Conservation (phyloP, 1,139 yeast genomes). For the Kodamaea anthophila region DNA sequence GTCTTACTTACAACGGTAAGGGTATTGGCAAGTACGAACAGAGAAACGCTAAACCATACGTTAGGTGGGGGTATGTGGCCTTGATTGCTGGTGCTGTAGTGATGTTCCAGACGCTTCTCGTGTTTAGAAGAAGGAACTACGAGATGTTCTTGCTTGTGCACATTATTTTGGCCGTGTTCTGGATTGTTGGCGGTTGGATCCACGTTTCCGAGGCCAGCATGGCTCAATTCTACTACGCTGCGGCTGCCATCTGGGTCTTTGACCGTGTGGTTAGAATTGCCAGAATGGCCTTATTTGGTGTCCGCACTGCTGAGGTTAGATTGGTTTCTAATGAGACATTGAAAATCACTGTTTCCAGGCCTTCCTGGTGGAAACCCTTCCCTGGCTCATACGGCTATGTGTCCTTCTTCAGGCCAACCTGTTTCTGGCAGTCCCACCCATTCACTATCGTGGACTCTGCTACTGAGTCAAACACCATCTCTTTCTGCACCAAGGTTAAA, state of each 20-base stretch:
- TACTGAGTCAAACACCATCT: constrained; percentile 22
- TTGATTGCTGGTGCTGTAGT: constrained; percentile 33
- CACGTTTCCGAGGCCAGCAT: constrained; percentile 47
- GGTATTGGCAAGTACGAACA: constrained; percentile 27
- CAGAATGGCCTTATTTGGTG: constrained; percentile 47
- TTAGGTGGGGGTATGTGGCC: constrained; percentile 53
- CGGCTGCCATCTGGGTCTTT: constrained; percentile 56
- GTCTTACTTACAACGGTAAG: constrained; percentile 35
- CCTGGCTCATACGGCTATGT: constrained; percentile 37
- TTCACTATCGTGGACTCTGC: constrained; percentile 42
- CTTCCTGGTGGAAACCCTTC: constrained; percentile 34
- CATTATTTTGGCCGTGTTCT: constrained; percentile 49
- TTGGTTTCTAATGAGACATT: constrained; percentile 43
- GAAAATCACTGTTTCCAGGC: constrained; percentile 30
- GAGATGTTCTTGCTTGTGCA: constrained; percentile 61
- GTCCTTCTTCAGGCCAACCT: constrained; percentile 32
- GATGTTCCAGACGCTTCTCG: constrained; percentile 41
- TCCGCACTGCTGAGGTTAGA: constrained; percentile 42
- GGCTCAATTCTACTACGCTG: constrained; percentile 43
- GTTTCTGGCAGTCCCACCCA: constrained; percentile 57
- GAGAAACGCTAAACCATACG: constrained; percentile 36
- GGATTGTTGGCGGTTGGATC: constrained; percentile 53
- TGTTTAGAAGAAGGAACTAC: constrained; percentile 52
- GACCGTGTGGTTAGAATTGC: constrained; percentile 50
- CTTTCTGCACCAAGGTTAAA: constrained; percentile 33